Evolutionary conservation across 257 asterid species (phyloP), one percentile per base, ranked within the genome.

Genomic region (Scutellaria barbata): DNA sequence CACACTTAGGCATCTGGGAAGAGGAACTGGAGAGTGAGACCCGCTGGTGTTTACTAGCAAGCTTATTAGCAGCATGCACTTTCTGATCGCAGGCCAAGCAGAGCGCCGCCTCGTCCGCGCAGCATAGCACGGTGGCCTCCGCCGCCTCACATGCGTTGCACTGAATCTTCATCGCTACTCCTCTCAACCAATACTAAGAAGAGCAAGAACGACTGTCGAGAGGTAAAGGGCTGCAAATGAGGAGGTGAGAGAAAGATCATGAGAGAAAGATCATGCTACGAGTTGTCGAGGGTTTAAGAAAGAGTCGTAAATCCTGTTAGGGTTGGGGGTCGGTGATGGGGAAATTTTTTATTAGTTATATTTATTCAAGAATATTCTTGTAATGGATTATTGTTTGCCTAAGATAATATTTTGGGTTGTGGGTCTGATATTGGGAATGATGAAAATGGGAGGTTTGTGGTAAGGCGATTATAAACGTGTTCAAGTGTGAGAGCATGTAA

Each of bases 81-180:
- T 84, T 89, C 74, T 80, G 80, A 72, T 92, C 96, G 77, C 96
- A 92, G 1, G 50, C 54, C 88, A 75, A 73, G 20, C 96, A 92
- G 5, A 92, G 85, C 13, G 94, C 98, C 63, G 90, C 98, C 81
- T 92, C 96, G 69, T 92, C 98, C 2, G 98, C 98, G 73, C 96
- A 92, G 83, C 98, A 92, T 33, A 88, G 77, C 6, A 92, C 84
- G 46, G 60, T 81, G 3, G 98, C 98, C 76, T 89, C 96, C 63
- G 88, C 95, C 41, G 81, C 85, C 86, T 79, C 94, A 59, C 98
- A 89, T 20, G 80, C 87, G 86, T 82, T 92, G 77, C 98, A 92
- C 90, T 92, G 96, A 80, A 92, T 86, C 92, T 86, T 92, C 98
- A 92, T 92, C 78, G 6, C 63, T 13, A 33, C 45, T 54, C 33